Percentiles rank a stretch among this genome's conserved stretches.
These are phyloP conservation scores for Sphaerulina musiva DNA, from an alignment of 2,329 filamentous ascomycete genomes.

Conservation along the genomic window DNA sequence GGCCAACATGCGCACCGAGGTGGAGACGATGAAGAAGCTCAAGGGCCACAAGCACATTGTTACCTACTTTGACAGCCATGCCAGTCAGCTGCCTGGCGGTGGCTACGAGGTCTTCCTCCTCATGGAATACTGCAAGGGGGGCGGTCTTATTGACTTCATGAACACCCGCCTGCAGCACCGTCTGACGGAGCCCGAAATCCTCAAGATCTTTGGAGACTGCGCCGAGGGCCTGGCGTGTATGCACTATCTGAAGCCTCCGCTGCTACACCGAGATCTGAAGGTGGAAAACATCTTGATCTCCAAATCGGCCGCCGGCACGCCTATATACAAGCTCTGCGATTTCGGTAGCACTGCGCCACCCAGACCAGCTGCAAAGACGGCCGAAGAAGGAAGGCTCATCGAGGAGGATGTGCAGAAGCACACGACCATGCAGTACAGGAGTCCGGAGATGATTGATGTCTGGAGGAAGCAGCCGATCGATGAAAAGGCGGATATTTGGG, in stretches of 20 bases:
- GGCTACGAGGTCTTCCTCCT: slow-evolving; percentile 97
- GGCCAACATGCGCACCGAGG: slow-evolving; percentile 94
- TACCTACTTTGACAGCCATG: slow-evolving; percentile 96
- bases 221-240: slow-evolving; percentile 96
- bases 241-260: slow-evolving; percentile 93
- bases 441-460: slow-evolving; percentile 97
- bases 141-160: slow-evolving; percentile 98
- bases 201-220: slow-evolving; percentile 94
- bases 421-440: slow-evolving; percentile 94
- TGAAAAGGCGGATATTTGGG: slow-evolving; percentile 99
- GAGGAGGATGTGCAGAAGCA: slow-evolving; percentile 97
- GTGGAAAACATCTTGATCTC: slow-evolving; percentile 96
- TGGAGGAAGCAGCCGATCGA: slow-evolving; percentile 95
- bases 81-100: slow-evolving; percentile 82
- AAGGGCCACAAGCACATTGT: slow-evolving; percentile 96
- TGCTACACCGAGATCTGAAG: slow-evolving; percentile 91
- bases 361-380: slow-evolving; percentile 74
- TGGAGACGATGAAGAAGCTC: slow-evolving; percentile 99
- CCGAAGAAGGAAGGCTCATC: slow-evolving; percentile 81
- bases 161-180: slow-evolving; percentile 95
- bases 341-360: slow-evolving; percentile 89
- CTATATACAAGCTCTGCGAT: slow-evolving; percentile 92
- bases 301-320: slow-evolving; percentile 49
- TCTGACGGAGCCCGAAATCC: slow-evolving; percentile 91
- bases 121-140: slow-evolving; percentile 95